Base-by-base conservation (phyloP, 2,329 filamentous ascomycete genomes). In the Xylaria sp. region DNA sequence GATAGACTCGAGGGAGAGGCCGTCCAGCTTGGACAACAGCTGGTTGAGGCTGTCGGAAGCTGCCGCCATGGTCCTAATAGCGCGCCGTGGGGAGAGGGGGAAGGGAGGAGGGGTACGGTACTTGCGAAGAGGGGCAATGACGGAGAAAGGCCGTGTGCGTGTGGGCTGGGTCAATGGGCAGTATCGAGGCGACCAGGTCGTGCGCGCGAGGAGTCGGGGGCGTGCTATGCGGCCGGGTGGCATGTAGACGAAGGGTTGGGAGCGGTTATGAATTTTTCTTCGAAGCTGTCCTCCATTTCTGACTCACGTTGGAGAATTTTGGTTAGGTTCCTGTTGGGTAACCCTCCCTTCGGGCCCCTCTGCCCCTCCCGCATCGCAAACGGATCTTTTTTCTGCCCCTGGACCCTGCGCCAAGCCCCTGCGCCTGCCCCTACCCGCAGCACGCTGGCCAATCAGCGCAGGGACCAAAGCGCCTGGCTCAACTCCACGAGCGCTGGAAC, bases 1-100 rank as follows among this genome's bases (percentile, higher is more conserved):
- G 22, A 61, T 56, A 17, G 58, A 58, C 3, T 58, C 52, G 22
- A 61, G 50, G 1, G 55, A 56, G 2, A 59, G 39, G 42, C 51
- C 37, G 17, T 61, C 48, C 5, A 61, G 42, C 48, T 56, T 59
- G 22, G 29, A 38, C 38, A 61, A 48, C 24, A 52, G 44, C 45
- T 58, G 41, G 3, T 54, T 50, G 50, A 54, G 46, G 21, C 39
- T 48, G 24, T 24, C 46, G 43, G 43, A 37, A 7, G 48, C 37
- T n/a, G 58, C 37, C 18, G 58, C 48, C 58, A 61, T 61, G 7
- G 44, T 59, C 42, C 44, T 20, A 34, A 39, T n/a, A 29, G 52
- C 52, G 52, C 55, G 58, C 49, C 44, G 48, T 13, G 39, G 44
- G 22, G 20, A 45, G 48, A 48, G n/a, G 26, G 44, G 37, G 11